Conservation (phyloP, 805 yeast species). For the Kluyveromyces aestuarii region DNA sequence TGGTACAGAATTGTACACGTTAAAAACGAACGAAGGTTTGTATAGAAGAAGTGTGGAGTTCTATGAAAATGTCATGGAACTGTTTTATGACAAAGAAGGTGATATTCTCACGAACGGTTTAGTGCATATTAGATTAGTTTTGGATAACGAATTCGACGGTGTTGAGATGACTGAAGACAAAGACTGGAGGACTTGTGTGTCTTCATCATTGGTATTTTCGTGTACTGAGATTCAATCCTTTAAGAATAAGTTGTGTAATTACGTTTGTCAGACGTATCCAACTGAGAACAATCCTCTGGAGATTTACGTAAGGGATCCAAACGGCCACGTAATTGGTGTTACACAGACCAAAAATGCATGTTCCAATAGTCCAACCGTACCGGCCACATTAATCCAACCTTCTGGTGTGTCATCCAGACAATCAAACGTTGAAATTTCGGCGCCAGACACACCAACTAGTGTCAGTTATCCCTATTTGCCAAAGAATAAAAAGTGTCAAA, state of each 20-base stretch:
- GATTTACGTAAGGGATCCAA: conserved; percentile 70
- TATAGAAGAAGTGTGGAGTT: conserved; percentile 43
- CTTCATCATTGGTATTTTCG: conserved; percentile 31
- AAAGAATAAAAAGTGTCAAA: conserved; percentile 32
- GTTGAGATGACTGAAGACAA: neutral
- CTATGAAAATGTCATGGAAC: conserved; percentile 31
- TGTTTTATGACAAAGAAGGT: conserved; percentile 5
- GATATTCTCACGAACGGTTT: neutral
- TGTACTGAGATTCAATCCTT: conserved; percentile 23
- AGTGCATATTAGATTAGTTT: neutral
- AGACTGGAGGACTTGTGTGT: conserved; percentile 44
- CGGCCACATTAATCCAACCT: conserved; percentile 7
- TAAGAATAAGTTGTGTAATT: conserved; percentile 21
- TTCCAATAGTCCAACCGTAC: conserved; percentile 32
- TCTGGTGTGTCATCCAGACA: conserved; percentile 13
- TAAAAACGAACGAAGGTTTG: conserved; percentile 40
- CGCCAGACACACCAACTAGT: conserved; percentile 10
- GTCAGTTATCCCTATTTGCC: conserved; percentile 15
- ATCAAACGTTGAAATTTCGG: conserved; percentile 18
- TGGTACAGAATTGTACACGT: conserved; percentile 44
- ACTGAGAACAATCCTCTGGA: conserved; percentile 67
- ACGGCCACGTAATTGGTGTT: conserved; percentile 77
- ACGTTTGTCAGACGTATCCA: conserved; percentile 51
- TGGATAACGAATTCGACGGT: conserved; percentile 4
- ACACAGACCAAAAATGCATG: conserved; percentile 52